Percentiles rank a stretch among this genome's conserved stretches.
Conservation (phyloP, 805 yeast species). For the Metschnikowia koreensis region DNA sequence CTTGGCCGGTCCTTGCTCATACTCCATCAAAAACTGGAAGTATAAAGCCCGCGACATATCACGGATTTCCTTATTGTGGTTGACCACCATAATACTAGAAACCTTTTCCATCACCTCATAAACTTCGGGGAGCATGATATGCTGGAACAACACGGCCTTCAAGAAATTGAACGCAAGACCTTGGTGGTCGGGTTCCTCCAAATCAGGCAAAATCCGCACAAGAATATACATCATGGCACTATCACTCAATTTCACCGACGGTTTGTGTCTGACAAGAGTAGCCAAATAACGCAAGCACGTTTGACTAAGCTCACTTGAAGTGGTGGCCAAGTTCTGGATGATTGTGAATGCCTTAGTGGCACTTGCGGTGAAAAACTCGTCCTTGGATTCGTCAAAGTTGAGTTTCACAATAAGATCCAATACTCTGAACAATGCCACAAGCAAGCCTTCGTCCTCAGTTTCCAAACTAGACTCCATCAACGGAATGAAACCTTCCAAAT, state of each 20-base stretch:
- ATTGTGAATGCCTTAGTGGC: constrained; percentile 60
- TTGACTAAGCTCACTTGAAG: constrained; percentile 78
- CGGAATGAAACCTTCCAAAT: constrained; percentile 74
- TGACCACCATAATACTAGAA: constrained; percentile 83
- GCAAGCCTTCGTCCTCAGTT: constrained; percentile 76
- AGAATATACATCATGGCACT: constrained; percentile 72
- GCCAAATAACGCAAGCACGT: constrained; percentile 73
- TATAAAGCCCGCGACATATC: constrained; percentile 81
- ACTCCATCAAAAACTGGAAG: constrained; percentile 85
- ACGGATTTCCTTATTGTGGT: constrained; percentile 77
- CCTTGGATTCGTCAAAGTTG: constrained; percentile 56
- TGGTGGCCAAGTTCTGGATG: constrained; percentile 72
- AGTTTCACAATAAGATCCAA: constrained; percentile 59
- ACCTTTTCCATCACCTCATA: constrained; percentile 85
- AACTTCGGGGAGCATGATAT: constrained; percentile 77
- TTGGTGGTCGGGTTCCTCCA: constrained; percentile 86
- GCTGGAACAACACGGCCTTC: constrained; percentile 72
- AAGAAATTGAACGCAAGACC: constrained; percentile 84
- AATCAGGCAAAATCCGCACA: constrained; percentile 74
- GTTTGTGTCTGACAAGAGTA: constrained; percentile 65
- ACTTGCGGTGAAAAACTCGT: constrained; percentile 52
- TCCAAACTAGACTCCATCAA: constrained; percentile 57
- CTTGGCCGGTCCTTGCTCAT: constrained; percentile 87
- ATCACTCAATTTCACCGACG: constrained; percentile 63
- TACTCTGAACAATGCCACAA: constrained; percentile 63